Evolutionary conservation across 192 early-diverging fungal species (phyloP).

Genomic region (Martensiomyces pterosporus): DNA sequence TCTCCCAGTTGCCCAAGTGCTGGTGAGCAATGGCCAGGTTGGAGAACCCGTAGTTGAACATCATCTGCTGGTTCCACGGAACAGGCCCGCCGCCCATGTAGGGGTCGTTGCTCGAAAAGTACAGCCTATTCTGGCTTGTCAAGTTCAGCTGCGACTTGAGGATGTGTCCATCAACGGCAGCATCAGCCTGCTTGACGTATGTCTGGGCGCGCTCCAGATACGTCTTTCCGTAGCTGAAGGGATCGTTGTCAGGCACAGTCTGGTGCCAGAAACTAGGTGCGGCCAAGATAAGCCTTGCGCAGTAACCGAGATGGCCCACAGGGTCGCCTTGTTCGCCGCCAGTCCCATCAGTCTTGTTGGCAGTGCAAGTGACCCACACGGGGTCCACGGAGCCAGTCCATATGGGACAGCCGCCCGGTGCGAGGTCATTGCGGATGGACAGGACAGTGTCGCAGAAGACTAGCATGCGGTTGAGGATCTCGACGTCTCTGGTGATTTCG

Average conservation of each 20-base stretch:
- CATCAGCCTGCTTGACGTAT: background rate
- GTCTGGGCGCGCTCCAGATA: background rate
- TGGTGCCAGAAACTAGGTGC: background rate
- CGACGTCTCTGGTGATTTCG: background rate
- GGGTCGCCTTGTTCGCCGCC: background rate
- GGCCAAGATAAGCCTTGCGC: background rate
- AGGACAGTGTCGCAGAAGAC: background rate
- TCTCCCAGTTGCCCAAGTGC: background rate
- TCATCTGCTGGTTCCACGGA: background rate
- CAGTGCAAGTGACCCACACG: background rate
- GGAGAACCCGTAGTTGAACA: background rate
- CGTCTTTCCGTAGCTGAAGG: background rate
- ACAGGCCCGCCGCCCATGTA: background rate
- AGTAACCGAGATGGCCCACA: background rate
- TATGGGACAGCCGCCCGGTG: background rate
- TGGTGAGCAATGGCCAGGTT: background rate
- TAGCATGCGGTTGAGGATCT: background rate
- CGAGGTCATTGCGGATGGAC: background rate
- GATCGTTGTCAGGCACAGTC: background rate
- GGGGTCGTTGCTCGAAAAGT: background rate
- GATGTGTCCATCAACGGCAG: background rate
- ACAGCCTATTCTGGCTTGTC: background rate
- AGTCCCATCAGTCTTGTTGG: background rate
- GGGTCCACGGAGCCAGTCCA: background rate
- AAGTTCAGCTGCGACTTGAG: background rate